Base-by-base conservation (phyloP, 73 alveolate species). In the Paramecium sexaurelia region DNA sequence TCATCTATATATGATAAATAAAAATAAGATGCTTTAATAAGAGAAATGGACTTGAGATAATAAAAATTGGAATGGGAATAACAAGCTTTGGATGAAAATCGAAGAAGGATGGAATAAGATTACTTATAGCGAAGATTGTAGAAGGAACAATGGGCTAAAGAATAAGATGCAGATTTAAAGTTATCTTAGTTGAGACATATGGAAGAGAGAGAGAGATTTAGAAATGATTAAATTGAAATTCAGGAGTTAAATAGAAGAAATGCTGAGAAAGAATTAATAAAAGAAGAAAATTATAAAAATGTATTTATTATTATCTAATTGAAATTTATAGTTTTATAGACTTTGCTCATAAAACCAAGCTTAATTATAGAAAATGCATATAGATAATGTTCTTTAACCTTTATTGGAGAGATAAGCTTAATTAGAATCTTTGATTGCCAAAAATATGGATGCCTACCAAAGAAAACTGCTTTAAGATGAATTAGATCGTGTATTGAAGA, bases 231-330 rank as follows among this genome's bases (percentile, higher is more conserved):
- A 45, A 40, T 45, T 2, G 90, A 78, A 33, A 78, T 78, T 24
- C 32, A 78, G 27, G 90, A 78, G 41, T 45, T 78, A 9, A 78
- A 78, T 78, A 78, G 75, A 78, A 78, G 90, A 45, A 78, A 78
- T 78, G 90, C 90, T 9, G 90, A 78, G 22, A 78, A 78, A 33
- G 90, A 78, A 45, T 24, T 78, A 22, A 78, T 78, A 5, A 78
- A 78, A 43, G 90, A 78, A 45, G 90, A 78, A 40, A 78, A 78
- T 11, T 78, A 78, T 78, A 78, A 45, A 43, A 78, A 78, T 22
- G 90, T 78, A 78, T 43, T 3, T 15, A 9, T 8, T 75, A 6
- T 24, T 6, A 37, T 22, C 6, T 61, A 33, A 27, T 19, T 10
- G 6, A n/a, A n/a, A n/a, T n/a, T n/a, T n/a, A 5, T 78, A 78